Percentiles rank a stretch among this genome's conserved stretches.
Conservation (phyloP, 495 filamentous ascomycete genomes). For the Rostrohypoxylon terebratum region DNA sequence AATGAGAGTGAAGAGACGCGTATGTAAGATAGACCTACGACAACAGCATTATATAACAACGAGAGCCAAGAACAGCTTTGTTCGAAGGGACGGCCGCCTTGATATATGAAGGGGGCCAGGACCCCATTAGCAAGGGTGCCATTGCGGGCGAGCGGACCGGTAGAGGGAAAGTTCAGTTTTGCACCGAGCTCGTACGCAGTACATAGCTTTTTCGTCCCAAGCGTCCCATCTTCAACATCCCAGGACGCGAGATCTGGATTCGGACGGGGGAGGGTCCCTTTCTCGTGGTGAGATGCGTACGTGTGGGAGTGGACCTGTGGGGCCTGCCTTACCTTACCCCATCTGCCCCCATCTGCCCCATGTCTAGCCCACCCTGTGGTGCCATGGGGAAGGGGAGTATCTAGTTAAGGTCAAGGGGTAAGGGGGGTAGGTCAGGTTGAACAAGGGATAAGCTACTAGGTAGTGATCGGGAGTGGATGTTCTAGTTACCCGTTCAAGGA, state of each 20-base stretch:
- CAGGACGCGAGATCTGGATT: slow-evolving; percentile 41
- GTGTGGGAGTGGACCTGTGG: slow-evolving; percentile 36
- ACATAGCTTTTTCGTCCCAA: slow-evolving; percentile 4
- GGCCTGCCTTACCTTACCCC: slow-evolving; percentile 33
- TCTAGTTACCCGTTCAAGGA: slow-evolving; percentile 13
- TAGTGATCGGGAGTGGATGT: slow-evolving; percentile 15
- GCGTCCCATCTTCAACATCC: slow-evolving; percentile 34
- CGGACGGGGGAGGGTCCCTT: slow-evolving; percentile 14
- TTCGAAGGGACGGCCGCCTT: slow-evolving; percentile 28
- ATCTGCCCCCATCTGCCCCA: slow-evolving; percentile 38
- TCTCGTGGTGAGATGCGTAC: slow-evolving; percentile 38
- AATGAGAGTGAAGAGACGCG: slow-evolving; percentile 27
- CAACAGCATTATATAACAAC: slow-evolving; percentile 6
- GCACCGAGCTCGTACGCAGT: slow-evolving; percentile 34
- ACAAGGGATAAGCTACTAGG: neutral
- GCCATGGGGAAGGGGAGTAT: slow-evolving; percentile 36
- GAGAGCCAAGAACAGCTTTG: slow-evolving; percentile 10
- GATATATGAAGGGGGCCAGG: slow-evolving; percentile 46
- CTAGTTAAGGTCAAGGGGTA: slow-evolving; percentile 3
- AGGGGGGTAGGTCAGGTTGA: neutral
- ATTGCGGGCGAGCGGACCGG: slow-evolving; percentile 52
- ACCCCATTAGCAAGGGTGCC: slow-evolving; percentile 30
- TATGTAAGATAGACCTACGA: slow-evolving; percentile 1
- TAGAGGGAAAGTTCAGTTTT: slow-evolving; percentile 30
- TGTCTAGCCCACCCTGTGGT: slow-evolving; percentile 33